Evolutionary conservation across 2,329 filamentous ascomycete genomes (phyloP).

Genomic region (Ceratocystis papillata): DNA sequence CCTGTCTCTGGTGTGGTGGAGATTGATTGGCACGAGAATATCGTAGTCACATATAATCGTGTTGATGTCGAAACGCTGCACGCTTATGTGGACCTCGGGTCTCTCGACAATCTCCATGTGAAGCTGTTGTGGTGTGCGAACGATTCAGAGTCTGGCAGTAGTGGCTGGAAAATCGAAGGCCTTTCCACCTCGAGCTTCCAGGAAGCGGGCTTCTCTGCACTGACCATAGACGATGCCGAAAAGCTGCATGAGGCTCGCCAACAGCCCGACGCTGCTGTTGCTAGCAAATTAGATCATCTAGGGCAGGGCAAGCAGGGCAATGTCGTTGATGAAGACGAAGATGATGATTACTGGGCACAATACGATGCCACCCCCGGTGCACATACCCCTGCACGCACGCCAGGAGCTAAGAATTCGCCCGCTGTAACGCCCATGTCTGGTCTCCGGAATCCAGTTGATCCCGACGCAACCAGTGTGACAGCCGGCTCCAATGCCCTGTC

Average conservation of each 20-base stretch:
- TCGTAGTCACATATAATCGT: conserved; percentile 51
- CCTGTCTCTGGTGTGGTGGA: conserved; percentile 72
- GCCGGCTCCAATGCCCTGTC: conserved; percentile 23
- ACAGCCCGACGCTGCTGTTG: conserved; percentile 21
- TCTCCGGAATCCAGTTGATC: conserved; percentile 10
- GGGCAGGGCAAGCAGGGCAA: conserved; percentile 8
- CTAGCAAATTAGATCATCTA: conserved; percentile 17
- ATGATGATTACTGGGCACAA: conserved; percentile 40
- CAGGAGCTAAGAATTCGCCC: conserved; percentile 27
- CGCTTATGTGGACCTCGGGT: conserved; percentile 46
- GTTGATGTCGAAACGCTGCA: conserved; percentile 67
- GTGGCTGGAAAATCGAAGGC: conserved; percentile 64
- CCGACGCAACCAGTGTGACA: not conserved
- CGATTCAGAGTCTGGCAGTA: conserved; percentile 49
- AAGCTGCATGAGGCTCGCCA: not conserved
- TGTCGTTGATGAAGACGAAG: conserved; percentile 31
- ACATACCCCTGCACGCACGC: conserved; percentile 44
- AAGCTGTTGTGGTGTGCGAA: conserved; percentile 59
- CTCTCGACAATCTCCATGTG: conserved; percentile 35
- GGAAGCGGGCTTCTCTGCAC: conserved; percentile 33
- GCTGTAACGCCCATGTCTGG: conserved; percentile 26
- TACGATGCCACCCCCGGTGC: conserved; percentile 51
- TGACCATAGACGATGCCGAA: conserved; percentile 14
- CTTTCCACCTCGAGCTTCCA: conserved; percentile 18
- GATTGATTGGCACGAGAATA: conserved; percentile 52